Conservation (phyloP, 306 rosid genomes). For the Medicago arabica region DNA sequence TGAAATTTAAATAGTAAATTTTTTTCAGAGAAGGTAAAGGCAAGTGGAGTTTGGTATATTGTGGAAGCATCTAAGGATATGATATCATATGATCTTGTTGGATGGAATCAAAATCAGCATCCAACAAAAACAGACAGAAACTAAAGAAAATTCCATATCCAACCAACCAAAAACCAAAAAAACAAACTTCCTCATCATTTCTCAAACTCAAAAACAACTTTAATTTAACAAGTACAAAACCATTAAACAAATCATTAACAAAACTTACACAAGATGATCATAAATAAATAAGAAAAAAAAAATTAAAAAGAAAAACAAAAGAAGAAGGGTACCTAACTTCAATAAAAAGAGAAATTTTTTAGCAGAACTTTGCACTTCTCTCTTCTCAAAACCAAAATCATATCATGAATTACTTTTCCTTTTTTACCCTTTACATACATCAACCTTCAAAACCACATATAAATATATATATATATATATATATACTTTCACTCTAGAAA, state of each 20-base stretch:
- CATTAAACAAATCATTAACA: slow-evolving; percentile 36
- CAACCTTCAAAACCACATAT: slow-evolving; percentile 3
- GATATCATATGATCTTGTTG: slow-evolving; percentile 24
- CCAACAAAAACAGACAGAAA: slow-evolving; percentile 40
- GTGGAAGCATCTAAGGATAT: slow-evolving; percentile 38
- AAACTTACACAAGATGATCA: slow-evolving; percentile 20
- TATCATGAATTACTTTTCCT: slow-evolving; percentile 4
- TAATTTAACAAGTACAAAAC: slow-evolving; percentile 23
- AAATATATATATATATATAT: not conserved
- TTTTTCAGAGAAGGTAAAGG: slow-evolving; percentile 27
- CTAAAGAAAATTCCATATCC: slow-evolving; percentile 18
- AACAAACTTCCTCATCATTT: slow-evolving; percentile 27
- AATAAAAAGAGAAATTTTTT: not conserved
- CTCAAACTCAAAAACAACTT: slow-evolving; percentile 27
- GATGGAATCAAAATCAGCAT: slow-evolving; percentile 51
- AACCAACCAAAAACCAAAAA: slow-evolving; percentile 5
- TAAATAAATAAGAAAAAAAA: not conserved
- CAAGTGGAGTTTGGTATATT: slow-evolving; percentile 54
- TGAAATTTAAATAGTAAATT: not conserved
- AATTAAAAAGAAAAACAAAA: not conserved
- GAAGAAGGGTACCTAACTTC: not conserved
- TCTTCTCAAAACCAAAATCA: slow-evolving; percentile 29
- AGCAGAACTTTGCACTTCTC: slow-evolving; percentile 20
- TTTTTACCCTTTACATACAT: slow-evolving; percentile 43
- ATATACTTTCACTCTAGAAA: slow-evolving; percentile 32